These are phyloP conservation scores for Podospora didyma DNA, from an alignment of 495 filamentous ascomycete genomes.

Conservation along the genomic window DNA sequence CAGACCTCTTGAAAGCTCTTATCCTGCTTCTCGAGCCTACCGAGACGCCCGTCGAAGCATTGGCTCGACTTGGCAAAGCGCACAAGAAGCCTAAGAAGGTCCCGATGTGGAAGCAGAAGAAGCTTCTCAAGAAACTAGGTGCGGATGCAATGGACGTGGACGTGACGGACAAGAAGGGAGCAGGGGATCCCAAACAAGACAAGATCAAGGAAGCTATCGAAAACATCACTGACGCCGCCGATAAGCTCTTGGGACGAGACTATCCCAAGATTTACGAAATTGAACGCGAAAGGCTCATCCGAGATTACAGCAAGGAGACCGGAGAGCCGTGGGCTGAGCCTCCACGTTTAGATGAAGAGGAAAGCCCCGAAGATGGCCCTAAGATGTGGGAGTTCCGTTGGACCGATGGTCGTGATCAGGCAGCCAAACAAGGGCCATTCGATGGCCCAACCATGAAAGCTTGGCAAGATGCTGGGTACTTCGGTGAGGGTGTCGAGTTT, in stretches of 20 bases:
- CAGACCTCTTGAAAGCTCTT: constrained; percentile 67
- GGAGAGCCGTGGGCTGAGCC: constrained; percentile 86
- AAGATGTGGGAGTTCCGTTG: constrained; percentile 88
- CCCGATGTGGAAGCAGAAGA: constrained; percentile 57
- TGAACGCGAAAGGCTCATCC: constrained; percentile 76
- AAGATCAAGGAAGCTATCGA: constrained; percentile 70
- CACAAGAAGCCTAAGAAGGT: constrained; percentile 62
- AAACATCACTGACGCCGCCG: constrained; percentile 81
- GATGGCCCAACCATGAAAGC: constrained; percentile 77
- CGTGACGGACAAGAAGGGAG: constrained; percentile 33
- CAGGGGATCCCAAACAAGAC: constrained; percentile 66
- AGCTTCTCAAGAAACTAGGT: constrained; percentile 35
- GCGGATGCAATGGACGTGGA: constrained; percentile 64
- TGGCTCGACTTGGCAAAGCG: constrained; percentile 73
- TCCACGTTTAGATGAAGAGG: constrained; percentile 18
- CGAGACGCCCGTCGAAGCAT: constrained; percentile 85
- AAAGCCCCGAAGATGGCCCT: constrained; percentile 4
- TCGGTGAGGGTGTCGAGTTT: constrained; percentile 92
- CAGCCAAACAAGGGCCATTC: constrained; percentile 78
- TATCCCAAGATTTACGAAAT: constrained; percentile 85
- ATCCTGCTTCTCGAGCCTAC: constrained; percentile 72
- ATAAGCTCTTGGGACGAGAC: constrained; percentile 74
- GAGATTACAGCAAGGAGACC: constrained; percentile 81
- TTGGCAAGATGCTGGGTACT: constrained; percentile 89
- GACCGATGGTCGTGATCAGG: constrained; percentile 83